phyloP scores from a whole-genome alignment of 2,329 filamentous ascomycete species.

The Fusarium sp. region DNA sequence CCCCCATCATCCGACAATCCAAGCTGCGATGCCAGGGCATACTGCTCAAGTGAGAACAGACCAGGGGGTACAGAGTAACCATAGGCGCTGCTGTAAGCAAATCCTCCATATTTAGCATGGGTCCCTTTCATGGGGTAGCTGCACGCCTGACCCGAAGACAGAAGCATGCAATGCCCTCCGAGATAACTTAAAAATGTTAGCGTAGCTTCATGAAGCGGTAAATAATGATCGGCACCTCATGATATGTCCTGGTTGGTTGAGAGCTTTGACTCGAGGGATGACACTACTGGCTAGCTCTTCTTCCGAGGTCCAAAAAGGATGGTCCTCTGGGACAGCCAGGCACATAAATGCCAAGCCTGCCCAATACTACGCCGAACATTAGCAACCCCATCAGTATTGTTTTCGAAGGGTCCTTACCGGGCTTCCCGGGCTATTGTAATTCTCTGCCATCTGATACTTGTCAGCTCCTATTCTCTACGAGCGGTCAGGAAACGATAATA shows the following conservation, averaged over 20 bases:
- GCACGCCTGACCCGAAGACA: constrained; percentile 83
- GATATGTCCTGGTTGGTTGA: constrained; percentile 80
- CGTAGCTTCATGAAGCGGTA: not conserved
- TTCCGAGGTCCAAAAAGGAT: constrained; percentile 79
- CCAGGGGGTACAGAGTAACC: constrained; percentile 83
- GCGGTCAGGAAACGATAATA: constrained; percentile 32
- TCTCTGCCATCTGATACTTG: constrained; percentile 74
- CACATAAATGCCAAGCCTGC: constrained; percentile 83
- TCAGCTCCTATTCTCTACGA: constrained; percentile 25
- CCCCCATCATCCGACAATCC: constrained; percentile 82
- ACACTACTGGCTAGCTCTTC: constrained; percentile 70
- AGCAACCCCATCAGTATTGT: constrained; percentile 38
- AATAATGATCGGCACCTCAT: constrained; percentile 57
- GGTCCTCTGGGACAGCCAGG: constrained; percentile 74
- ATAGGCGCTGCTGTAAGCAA: constrained; percentile 82
- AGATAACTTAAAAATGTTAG: constrained; percentile 61
- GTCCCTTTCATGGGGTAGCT: constrained; percentile 85
- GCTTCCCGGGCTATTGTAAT: constrained; percentile 83
- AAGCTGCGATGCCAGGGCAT: constrained; percentile 79
- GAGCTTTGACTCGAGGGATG: constrained; percentile 69
- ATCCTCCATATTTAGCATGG: constrained; percentile 84
- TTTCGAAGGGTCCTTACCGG: constrained; percentile 54
- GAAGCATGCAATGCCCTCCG: constrained; percentile 80
- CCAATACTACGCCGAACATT: constrained; percentile 71
- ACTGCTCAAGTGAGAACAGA: constrained; percentile 80